Percentiles rank a stretch among this genome's conserved stretches.
Conservation (phyloP, 768 basidiomycete species). For the Macrolepiota fuliginosa region DNA sequence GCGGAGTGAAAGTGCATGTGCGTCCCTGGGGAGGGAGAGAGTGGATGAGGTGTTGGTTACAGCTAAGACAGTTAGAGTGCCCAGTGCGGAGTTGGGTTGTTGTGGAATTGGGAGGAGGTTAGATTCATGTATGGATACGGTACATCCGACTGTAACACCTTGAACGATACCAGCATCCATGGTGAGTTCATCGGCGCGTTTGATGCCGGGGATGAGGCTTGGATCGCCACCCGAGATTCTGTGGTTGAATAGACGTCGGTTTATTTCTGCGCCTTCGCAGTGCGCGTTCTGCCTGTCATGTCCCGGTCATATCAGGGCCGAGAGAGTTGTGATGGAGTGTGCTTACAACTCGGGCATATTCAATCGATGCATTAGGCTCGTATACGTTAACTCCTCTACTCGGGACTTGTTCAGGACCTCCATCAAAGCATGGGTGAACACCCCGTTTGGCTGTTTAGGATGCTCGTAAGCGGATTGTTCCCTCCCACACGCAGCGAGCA, state of each 20-base stretch:
- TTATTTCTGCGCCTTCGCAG: slow-evolving; percentile 31
- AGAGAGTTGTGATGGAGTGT: not conserved
- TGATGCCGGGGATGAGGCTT: slow-evolving; percentile 23
- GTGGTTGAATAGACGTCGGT: slow-evolving; percentile 30
- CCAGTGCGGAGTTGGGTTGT: slow-evolving; percentile 22
- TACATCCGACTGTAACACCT: slow-evolving; percentile 28
- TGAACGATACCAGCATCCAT: slow-evolving; percentile 31
- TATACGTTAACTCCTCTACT: slow-evolving; percentile 28
- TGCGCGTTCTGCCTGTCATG: slow-evolving; percentile 32
- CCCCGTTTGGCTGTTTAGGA: slow-evolving; percentile 20
- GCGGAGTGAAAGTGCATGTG: slow-evolving; percentile 13
- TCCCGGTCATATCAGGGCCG: not conserved
- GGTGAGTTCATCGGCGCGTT: slow-evolving; percentile 12
- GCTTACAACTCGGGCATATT: slow-evolving; percentile 27
- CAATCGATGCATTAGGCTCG: slow-evolving; percentile 29
- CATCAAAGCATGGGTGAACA: slow-evolving; percentile 31
- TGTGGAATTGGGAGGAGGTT: slow-evolving; percentile 20
- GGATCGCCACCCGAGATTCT: slow-evolving; percentile 25
- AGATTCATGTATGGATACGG: slow-evolving; percentile 21
- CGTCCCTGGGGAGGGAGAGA: slow-evolving; percentile 10
- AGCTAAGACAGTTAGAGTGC: slow-evolving; percentile 19
- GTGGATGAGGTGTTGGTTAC: slow-evolving; percentile 22
- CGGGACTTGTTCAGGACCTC: slow-evolving; percentile 19
- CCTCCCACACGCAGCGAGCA: slow-evolving; percentile 40
- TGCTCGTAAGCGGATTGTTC: slow-evolving; percentile 31